phyloP scores from a whole-genome alignment of 768 basidiomycete genomes.

The Boletus edulis region DNA sequence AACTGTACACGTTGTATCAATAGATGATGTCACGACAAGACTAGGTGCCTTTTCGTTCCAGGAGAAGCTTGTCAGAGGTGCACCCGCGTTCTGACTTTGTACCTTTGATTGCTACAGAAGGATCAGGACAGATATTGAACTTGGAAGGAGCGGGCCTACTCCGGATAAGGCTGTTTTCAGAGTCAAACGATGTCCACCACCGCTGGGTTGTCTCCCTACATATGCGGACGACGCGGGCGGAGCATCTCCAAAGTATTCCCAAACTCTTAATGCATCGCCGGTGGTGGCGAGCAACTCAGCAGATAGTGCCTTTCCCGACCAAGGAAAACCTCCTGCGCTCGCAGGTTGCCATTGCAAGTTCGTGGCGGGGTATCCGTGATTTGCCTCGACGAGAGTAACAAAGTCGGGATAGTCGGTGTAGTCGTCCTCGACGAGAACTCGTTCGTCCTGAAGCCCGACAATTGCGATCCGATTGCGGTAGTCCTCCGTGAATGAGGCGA shows the following conservation, averaged over 20 bases:
- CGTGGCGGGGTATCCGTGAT: constrained; percentile 92
- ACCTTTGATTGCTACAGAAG: constrained; percentile 78
- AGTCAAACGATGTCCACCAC: constrained; percentile 60
- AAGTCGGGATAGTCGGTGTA: constrained; percentile 85
- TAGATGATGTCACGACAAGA: constrained; percentile 94
- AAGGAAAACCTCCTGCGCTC: constrained; percentile 56
- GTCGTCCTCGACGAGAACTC: constrained; percentile 84
- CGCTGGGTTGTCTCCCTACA: constrained; percentile 62
- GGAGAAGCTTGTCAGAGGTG: constrained; percentile 94
- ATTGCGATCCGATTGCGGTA: constrained; percentile 80
- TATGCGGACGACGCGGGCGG: constrained; percentile 56
- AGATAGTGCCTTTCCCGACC: constrained; percentile 63
- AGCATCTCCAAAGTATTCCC: constrained; percentile 79
- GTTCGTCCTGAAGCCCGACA: constrained; percentile 78
- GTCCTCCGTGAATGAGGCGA: constrained; percentile 85
- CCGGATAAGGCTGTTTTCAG: constrained; percentile 80
- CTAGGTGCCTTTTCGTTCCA: constrained; percentile 95
- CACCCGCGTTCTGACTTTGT: constrained; percentile 76
- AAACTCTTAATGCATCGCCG: constrained; percentile 89
- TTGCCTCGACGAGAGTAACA: constrained; percentile 76
- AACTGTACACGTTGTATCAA: constrained; percentile 98
- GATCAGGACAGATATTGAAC: constrained; percentile 8
- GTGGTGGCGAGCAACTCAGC: constrained; percentile 92
- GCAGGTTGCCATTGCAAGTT: constrained; percentile 92
- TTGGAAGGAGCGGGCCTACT: constrained; percentile 45